Base-by-base conservation (phyloP, 192 early-diverging fungal genomes). In the Coemansia sp. region DNA sequence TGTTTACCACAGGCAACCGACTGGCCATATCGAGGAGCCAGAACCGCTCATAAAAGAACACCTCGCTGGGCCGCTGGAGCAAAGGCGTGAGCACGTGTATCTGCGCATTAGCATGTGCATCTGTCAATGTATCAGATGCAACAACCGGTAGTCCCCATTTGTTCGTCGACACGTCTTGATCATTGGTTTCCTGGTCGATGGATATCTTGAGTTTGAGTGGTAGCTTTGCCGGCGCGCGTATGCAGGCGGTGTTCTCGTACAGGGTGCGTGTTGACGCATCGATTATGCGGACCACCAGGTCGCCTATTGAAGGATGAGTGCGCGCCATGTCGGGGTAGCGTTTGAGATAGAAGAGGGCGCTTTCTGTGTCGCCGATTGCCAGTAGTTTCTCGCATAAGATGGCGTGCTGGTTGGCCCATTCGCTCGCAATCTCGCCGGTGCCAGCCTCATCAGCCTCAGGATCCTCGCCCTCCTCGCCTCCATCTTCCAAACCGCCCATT, bases 21-120 rank as follows among this genome's bases (percentile, higher is more conserved):
- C 24, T n/a, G 2, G 54, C 48, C 5, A 55, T 32, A 18, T 66
- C 72, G 9, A 63, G 48, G 11, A 59, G 60, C 72, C 72, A 74
- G 40, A 74, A 74, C 26, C 55, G 57, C 14, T 74, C 64, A 39
- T 74, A 74, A 27, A 74, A 74, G 47, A 74, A 74, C 29, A 51
- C 60, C 14, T 67, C 72, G 45, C 28, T 50, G n/a, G 72, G 43
- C 22, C 32, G 45, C 33, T 30, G 47, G 20, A 35, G 32, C 20
- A 58, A 54, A 18, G 70, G 70, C 3, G 58, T 57, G 3, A 73
- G 58, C 14, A 66, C 58, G 24, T 60, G 13, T n/a, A 8, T 46
- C 20, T 5, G 50, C 4, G 43, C 41, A 20, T n/a, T n/a, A n/a
- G 33, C 15, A 26, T 19, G 30, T 17, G 32, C 18, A 35, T 18